phyloP scores from a whole-genome alignment of 225 moss, liverwort and hornwort species.

The Climacium dendroides region DNA sequence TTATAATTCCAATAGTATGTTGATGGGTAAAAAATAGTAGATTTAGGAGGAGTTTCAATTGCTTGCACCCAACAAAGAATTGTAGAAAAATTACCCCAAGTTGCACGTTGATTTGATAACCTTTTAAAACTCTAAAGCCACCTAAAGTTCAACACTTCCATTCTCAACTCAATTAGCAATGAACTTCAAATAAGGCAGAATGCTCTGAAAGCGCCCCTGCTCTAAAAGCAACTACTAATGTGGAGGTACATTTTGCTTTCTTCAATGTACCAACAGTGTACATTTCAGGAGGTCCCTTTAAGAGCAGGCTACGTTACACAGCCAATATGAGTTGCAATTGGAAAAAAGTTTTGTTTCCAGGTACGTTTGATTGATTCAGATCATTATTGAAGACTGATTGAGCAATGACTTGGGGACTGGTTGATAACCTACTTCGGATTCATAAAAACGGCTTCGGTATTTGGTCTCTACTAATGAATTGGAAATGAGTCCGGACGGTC shows the following conservation, averaged over 20 bases:
- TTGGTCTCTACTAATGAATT: neutral
- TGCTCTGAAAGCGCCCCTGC: neutral
- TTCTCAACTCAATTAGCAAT: neutral
- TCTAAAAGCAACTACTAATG: neutral
- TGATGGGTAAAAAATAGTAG: neutral
- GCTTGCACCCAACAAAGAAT: neutral
- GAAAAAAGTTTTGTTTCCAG: neutral
- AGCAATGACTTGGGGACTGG: neutral
- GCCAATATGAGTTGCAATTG: too few species aligned
- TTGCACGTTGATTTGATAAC: rapidly evolving
- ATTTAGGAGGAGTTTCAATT: neutral
- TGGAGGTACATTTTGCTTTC: neutral
- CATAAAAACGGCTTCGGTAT: neutral
- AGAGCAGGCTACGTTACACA: neutral
- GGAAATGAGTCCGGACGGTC: neutral
- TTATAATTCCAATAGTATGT: neutral
- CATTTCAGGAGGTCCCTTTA: neutral
- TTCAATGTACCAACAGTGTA: neutral
- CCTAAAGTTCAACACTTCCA: neutral
- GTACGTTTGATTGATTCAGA: neutral
- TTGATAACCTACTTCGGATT: neutral
- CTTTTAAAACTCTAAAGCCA: too few species aligned
- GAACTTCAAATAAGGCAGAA: neutral
- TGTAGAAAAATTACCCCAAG: neutral
- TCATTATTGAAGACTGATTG: neutral